Base-by-base conservation (phyloP, 192 early-diverging fungal genomes). In the Gryganskiella cystojenkinii region DNA sequence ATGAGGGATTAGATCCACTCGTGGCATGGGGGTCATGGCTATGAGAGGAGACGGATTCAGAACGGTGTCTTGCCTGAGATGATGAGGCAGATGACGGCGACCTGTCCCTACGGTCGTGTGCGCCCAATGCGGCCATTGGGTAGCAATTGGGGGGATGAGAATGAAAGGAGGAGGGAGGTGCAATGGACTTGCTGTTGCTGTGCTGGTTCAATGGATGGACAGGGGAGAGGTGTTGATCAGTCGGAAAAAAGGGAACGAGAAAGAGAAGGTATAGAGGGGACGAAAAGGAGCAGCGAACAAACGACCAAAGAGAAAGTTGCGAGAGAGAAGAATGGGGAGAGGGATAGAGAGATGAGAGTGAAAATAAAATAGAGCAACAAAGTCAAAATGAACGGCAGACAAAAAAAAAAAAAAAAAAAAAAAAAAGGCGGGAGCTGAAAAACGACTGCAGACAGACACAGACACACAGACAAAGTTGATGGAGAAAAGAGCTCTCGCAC, bases 41-140 rank as follows among this genome's bases (percentile, higher is more conserved):
- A 31, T 53, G 25, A 7, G 64, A 54, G 19, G 63, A 67, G 57
- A 56, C 19, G 25, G 71, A 75, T 33, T 53, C 71, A 20, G 64
- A 27, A 22, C 64, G 57, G 28, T 44, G 40, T 46, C 64, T 42
- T 15, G 63, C 34, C 40, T 53, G 6, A 35, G 43, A 49, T 24
- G 49, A 56, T 40, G 61, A 9, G 30, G 49, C 31, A 55, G 53
- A 56, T 34, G 50, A 42, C 24, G 58, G 46, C 9, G 51, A 50
- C 25, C 30, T 58, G 51, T 61, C 52, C 30, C 40, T 43, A 30
- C 30, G 61, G 56, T 65, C 60, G 13, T 24, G 8, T 19, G 56
- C 56, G 58, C 62, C 61, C 56, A 59, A 45, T 43, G 71, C 43
- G 20, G 70, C 51, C 62, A 60, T 71, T 37, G 35, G 56, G 34